These are phyloP conservation scores for Aspergillus latus DNA, from an alignment of 2,329 filamentous ascomycete genomes.

Conservation along the genomic window DNA sequence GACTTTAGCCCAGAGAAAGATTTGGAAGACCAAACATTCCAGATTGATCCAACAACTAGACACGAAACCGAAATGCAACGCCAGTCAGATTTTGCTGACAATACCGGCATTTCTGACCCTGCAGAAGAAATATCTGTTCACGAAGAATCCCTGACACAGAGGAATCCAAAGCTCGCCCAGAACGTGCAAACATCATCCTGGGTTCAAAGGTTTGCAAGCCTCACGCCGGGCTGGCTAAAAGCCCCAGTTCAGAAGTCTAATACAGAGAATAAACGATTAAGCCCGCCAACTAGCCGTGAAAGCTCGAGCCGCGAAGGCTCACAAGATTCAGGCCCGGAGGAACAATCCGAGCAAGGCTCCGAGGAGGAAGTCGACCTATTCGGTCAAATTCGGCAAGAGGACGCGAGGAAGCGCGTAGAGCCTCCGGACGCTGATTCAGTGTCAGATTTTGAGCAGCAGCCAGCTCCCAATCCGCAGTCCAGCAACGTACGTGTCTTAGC, in stretches of 20 bases:
- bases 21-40: slow-evolving; percentile 24
- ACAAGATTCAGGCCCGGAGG: background rate
- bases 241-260: slow-evolving; percentile 26
- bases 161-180: slow-evolving; percentile 16
- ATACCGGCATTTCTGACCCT: slow-evolving; percentile 17
- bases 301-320: background rate
- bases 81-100: slow-evolving; percentile 10
- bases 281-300: background rate
- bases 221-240: slow-evolving; percentile 38
- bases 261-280: slow-evolving; percentile 16
- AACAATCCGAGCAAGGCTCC: slow-evolving; percentile 13
- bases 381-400: background rate
- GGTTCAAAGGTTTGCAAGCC: slow-evolving; percentile 37
- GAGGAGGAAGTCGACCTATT: slow-evolving; percentile 6
- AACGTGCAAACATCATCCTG: slow-evolving; percentile 35
- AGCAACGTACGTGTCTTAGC: background rate
- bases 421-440: slow-evolving; percentile 4
- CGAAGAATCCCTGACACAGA: slow-evolving; percentile 26
- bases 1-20: slow-evolving; percentile 23
- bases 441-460: background rate
- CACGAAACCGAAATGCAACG: slow-evolving; percentile 21
- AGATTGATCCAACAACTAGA: slow-evolving; percentile 26
- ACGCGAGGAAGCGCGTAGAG: background rate
- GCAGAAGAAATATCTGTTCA: slow-evolving; percentile 18
- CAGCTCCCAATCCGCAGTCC: background rate